Evolutionary conservation across 202 grass and related monocot genomes (phyloP), one percentile per base, ranked within the genome.

Genomic region (Zoysia matrella): DNA sequence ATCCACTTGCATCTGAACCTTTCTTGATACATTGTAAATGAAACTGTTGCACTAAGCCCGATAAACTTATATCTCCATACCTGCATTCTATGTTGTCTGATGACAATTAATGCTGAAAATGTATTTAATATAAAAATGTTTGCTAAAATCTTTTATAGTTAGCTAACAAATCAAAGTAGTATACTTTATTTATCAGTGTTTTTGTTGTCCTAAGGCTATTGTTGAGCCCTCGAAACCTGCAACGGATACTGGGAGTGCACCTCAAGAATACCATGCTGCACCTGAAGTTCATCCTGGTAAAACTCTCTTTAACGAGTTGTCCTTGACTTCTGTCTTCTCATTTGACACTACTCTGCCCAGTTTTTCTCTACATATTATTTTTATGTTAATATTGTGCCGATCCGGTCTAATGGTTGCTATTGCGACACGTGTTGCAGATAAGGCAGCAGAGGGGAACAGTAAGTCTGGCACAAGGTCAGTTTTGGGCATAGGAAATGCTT

Each of bases 261-360:
- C 54, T 57, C 47, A 83, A 79, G 79, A 83, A 65, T 12, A 57
- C 48, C 54, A 83, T 40, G 74, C 43, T 74, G 48, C 75, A 47
- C 52, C 75, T n/a, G 65, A 86, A 80, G 52, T 80, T 75, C 80
- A 66, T 52, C 75, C 58, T 0, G 88, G 88, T 90, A 80, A 39
- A 52, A 36, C 22, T 54, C 7, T 81, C 57, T 30, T 68, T 67
- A 7, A 83, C 60, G 5, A 11, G 12, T 58, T 67, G 30, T 83
- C 60, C 5, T 45, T 74, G 3, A 49, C 45, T 75, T 8, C 40
- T 85, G 57, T 57, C 8, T 12, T 18, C 46, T 82, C 22, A 46
- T 81, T 70, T 57, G 7, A 54, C 40, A 18, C 72, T 9, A 82
- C 52, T 67, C 13, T 77, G 47, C 16, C 75, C 8, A 60, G 66